Evolutionary conservation across 768 basidiomycete genomes (phyloP).

Genomic region (Hebeloma cylindrosporum): DNA sequence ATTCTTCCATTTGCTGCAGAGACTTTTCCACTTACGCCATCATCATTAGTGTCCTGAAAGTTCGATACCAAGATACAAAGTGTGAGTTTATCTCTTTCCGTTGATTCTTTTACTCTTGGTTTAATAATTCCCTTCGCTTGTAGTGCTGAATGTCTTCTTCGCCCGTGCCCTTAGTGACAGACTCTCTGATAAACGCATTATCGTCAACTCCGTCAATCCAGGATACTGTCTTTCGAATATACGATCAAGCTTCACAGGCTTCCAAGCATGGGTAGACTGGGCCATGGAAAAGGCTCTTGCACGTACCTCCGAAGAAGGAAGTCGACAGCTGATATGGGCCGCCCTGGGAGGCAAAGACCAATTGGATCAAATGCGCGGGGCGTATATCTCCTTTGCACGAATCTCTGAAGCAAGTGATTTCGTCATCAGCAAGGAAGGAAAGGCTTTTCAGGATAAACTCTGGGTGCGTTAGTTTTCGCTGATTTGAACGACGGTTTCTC

Average conservation of each 20-base stretch:
- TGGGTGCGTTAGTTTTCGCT: too few relatives aligned
- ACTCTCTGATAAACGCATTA: conserved; percentile 29
- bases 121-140: not conserved
- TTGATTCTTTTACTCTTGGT: too few relatives aligned
- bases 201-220: conserved; percentile 40
- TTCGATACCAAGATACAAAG: conserved; percentile 15
- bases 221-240: conserved; percentile 44
- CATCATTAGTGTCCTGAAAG: not conserved
- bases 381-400: conserved; percentile 23
- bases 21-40: too few relatives aligned
- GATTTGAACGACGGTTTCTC: too few relatives aligned
- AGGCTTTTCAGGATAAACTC: conserved; percentile 24
- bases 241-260: conserved; percentile 19
- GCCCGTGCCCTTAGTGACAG: conserved; percentile 35
- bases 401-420: conserved; percentile 30
- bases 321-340: conserved; percentile 33
- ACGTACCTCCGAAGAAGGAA: conserved; percentile 37
- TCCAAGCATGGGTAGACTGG: conserved; percentile 16
- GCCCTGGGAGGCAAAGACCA: conserved; percentile 20
- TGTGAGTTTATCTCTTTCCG: not conserved
- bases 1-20: too few relatives aligned
- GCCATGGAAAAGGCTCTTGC: conserved; percentile 35
- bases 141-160: conserved; percentile 44
- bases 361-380: conserved; percentile 26
- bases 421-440: conserved; percentile 26